Evolutionary conservation across 805 yeast genomes (phyloP), one percentile per base, ranked within the genome.

Genomic region (Yamadazyma laniorum): DNA sequence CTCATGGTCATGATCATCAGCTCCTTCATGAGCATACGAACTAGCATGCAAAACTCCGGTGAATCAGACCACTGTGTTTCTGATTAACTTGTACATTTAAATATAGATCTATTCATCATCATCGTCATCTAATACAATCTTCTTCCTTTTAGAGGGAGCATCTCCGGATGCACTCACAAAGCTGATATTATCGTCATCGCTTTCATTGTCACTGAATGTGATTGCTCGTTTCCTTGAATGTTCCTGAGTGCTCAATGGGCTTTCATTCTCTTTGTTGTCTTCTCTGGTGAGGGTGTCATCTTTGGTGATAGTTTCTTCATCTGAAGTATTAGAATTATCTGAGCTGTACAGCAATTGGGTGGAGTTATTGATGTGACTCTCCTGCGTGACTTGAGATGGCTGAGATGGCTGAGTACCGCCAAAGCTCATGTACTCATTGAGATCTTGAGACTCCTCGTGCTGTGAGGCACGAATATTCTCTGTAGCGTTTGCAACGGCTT

Each of bases 1-100:
- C 59, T 80, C 25, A 45, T 74, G 2, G 84, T 91, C 12, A 84
- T 91, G 93, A 45, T 86, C 21, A 65, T 88, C 11, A 85, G 95
- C n/a, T 81, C 95, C 0, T 61, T 74, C 14, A 90, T 84, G 67
- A 85, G 95, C 1, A 68, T 87, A 3, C 43, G 70, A 12, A 65
- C 70, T 26, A 65, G 79, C 18, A 23, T 72, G 11, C 54, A 59
- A 7, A 35, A 39, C 11, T 46, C 41, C 26, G 66, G 59, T 7
- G 63, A 59, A 8, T 73, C 61, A 15, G 75, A 67, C 18, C 82
- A 79, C 45, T 81, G 87, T 57, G 67, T 63, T 28, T 59, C 47
- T 18, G 67, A 61, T 39, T 58, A 36, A 23, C 29, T 21, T 21
- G 23, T 21, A 21, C 14, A 29, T 34, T 19, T 17, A 16, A 23